Evolutionary conservation across 176 grass and related monocot species (phyloP), one percentile per base, ranked within the genome.

Genomic region (Carex kokanica): DNA sequence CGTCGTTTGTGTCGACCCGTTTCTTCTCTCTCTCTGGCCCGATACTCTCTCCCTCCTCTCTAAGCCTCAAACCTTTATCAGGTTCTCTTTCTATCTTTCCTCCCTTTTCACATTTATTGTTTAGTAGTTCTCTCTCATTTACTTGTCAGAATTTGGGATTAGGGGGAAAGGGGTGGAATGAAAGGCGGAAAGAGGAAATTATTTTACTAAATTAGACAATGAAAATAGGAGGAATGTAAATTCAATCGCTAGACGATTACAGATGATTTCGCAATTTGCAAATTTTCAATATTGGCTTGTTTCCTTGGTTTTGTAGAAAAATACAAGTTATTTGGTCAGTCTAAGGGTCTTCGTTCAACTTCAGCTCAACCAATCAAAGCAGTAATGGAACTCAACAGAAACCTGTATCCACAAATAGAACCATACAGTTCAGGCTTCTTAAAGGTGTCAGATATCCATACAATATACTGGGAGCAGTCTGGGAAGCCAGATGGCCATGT

Each of bases 401-500:
- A 84, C 60, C 86, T 98, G 66, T 94, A 95, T 85, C 59, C 93
- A 51, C 86, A 85, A 8, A 72, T 88, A 62, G 96, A 98, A 79
- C 91, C 96, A 5, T 99, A 88, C 77, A 84, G 63, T 67, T 81
- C 82, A 17, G 93, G 96, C 0, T 93, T 87, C 59, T 83, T 99
- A 56, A 92, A 89, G 83, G 93, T 99, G 31, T 99, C 96, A 54
- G 86, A 89, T 82, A 53, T 89, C 69, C 96, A 98, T 84, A 89
- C 91, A 9, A 88, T 98, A 85, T 95, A 91, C 89, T 95, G 90
- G 86, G 93, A 98, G 85, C 93, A 95, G 85, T 98, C 96, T 20
- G 96, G 96, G 29, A 95, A 95, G 17, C 92, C 96, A 8, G 73
- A 84, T 8, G 96, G 96, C 6, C 87, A 95, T 84, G 96, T 98